Base-by-base conservation (phyloP, 2,329 filamentous ascomycete genomes). In the Alternaria consortialis region DNA sequence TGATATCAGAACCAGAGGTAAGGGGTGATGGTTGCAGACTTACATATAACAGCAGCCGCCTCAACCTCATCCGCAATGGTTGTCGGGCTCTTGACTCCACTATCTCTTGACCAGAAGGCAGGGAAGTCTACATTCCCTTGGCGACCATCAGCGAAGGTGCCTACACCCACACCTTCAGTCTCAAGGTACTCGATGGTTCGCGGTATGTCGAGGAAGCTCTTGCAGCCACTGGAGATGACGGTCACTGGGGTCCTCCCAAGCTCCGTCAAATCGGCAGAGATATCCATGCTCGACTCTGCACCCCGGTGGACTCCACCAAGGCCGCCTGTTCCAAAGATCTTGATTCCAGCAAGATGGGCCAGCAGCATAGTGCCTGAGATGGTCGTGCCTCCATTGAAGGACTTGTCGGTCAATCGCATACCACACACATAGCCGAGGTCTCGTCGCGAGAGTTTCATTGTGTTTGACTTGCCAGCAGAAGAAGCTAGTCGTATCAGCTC, bases 251-350 rank as follows among this genome's bases (percentile, higher is more conserved):
- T 97, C 59, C 93, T 87, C 15, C 95, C 94, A 52, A 99, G 87
- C 83, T 98, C 95, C 4, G 92, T 97, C 62, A 99, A 84, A 80
- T 99, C 95, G 40, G 95, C 94, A 62, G 94, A 98, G 64, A 99
- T 88, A 76, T 99, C 95, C 89, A 98, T 90, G 7, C 91, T 91
- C 67, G 86, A 86, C 77, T 97, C 90, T 48, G 89, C 95, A 55
- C 92, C 94, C 44, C 94, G 89, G 79, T 99, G 95, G 25, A 99
- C 95, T 60, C 95, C 95, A 57, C 95, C 94, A 5, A 99, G 87
- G 12, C 95, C 95, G 46, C 95, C 95, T 6, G 95, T 99, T 27
- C 93, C 95, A 79, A 99, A 97, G 51, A 99, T 87, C 66, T 89
- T 90, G 75, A 99, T 97, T 9, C 94, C 94, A 29, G 93, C 94